Evolutionary conservation across 441 rosid species (phyloP), one percentile per base, ranked within the genome.

Genomic region (Raphanus hybrid): DNA sequence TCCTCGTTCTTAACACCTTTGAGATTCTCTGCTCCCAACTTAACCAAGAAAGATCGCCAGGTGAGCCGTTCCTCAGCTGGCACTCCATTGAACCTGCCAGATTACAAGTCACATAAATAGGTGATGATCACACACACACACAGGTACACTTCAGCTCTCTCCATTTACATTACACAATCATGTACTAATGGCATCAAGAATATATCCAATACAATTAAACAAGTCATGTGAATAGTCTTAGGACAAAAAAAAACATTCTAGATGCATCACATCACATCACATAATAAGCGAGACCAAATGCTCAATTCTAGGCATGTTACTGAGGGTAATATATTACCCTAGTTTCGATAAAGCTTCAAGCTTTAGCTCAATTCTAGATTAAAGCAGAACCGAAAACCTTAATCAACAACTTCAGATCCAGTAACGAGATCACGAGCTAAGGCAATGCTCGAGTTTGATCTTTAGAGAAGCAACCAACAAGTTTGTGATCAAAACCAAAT

Each of bases 11-110:
- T 94, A 4, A 87, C 90, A 64, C 97, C 98, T 79, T 85, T 91
- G 52, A 94, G 98, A 84, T 94, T 94, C 75, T 94, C 99, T 1
- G 95, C 94, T 74, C 99, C 99, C 64, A 92, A 82, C 83, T 92
- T 94, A 15, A 94, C 96, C 79, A 94, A 82, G 90, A 92, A 94
- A 48, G 99, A 84, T 78, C 97, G 81, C 98, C 99, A 94, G 70
- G 90, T 96, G 18, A 91, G 83, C 45, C 96, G 86, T 78, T 94
- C 99, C 86, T 92, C 98, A 8, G 98, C 89, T 7, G 97, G 94
- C 75, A 94, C 97, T 82, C 99, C 99, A 85, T 88, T 92, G 85
- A 94, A 94, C 57, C 99, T 94, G 83, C 67, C 72, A 80, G 1
- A 81, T 37, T 1, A 16, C 18, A 16, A 16, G 18, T 16, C n/a